Conservation (phyloP, 805 yeast genomes). For the Candida germanica region DNA sequence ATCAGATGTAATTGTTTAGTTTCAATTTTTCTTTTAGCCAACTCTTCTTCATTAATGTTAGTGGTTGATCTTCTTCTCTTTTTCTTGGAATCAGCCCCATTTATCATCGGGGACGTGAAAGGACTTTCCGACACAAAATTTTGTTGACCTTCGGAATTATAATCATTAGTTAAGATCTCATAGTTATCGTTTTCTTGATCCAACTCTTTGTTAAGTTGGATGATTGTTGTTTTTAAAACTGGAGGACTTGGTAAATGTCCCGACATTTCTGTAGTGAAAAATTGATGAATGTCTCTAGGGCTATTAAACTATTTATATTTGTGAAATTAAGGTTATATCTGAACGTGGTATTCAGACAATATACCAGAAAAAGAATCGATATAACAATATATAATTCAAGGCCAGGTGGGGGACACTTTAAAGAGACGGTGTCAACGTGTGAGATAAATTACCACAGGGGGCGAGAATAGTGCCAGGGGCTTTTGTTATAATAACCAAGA, state of each 20-base stretch:
- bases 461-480: too few species aligned
- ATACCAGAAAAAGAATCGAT: too few species aligned
- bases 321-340: too few species aligned
- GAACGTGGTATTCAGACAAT: not conserved
- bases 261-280: too few species aligned
- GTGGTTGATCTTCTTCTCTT: slow-evolving; percentile 40
- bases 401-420: too few species aligned
- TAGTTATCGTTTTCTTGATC: slow-evolving; percentile 41
- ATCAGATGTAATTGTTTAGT: slow-evolving; percentile 60
- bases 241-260: slow-evolving; percentile 41
- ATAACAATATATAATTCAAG: too few species aligned
- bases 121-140: slow-evolving; percentile 6
- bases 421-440: slow-evolving; percentile 7
- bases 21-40: slow-evolving; percentile 40
- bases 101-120: slow-evolving; percentile 6
- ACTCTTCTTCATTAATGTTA: slow-evolving; percentile 37
- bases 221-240: slow-evolving; percentile 41
- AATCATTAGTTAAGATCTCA: slow-evolving; percentile 34
- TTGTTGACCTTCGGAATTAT: slow-evolving; percentile 23
- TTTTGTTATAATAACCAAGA: not conserved
- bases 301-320: too few species aligned
- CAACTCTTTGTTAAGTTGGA: slow-evolving; percentile 41
- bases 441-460: slow-evolving; percentile 1
- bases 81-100: slow-evolving; percentile 18
- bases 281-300: not conserved